Evolutionary conservation across 139 green algal species (phyloP).

Genomic region (Chlorokybus atmophyticus): DNA sequence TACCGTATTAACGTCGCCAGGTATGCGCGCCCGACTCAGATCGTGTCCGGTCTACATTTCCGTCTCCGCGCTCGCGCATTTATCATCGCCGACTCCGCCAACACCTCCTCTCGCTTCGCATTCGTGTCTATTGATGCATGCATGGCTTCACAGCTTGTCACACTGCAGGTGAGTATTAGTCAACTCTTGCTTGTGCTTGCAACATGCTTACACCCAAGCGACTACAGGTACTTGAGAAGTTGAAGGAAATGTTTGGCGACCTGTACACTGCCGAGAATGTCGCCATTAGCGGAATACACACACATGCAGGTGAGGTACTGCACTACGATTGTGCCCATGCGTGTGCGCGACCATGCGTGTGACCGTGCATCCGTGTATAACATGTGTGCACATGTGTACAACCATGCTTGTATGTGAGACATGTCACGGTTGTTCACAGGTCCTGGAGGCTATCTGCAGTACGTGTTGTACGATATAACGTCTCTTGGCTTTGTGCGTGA

Average conservation of each 20-base stretch:
- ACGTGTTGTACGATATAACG: constrained; percentile 50
- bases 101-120: constrained; percentile 41
- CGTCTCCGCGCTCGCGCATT: constrained; percentile 58
- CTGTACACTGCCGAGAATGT: constrained; percentile 63
- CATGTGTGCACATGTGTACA: too few relatives aligned
- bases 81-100: constrained; percentile 31
- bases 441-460: constrained; percentile 66
- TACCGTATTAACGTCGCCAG: constrained; percentile 30
- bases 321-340: too few relatives aligned
- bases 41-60: constrained; percentile 55
- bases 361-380: too few relatives aligned
- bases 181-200: too few relatives aligned
- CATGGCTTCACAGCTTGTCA: constrained; percentile 72
- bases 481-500: constrained; percentile 60
- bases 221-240: neutral
- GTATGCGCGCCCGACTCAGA: constrained; percentile 59
- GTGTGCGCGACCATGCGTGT: too few relatives aligned
- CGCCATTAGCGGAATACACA: constrained; percentile 67
- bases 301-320: too few relatives aligned
- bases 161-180: constrained; percentile 47
- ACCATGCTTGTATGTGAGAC: too few relatives aligned
- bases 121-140: constrained; percentile 74
- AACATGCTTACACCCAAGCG: too few relatives aligned
- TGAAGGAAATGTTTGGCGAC: constrained; percentile 40
- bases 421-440: too few relatives aligned